Evolutionary conservation across 345 rosid species (phyloP).

Genomic region (Sisymbrium altissimum): DNA sequence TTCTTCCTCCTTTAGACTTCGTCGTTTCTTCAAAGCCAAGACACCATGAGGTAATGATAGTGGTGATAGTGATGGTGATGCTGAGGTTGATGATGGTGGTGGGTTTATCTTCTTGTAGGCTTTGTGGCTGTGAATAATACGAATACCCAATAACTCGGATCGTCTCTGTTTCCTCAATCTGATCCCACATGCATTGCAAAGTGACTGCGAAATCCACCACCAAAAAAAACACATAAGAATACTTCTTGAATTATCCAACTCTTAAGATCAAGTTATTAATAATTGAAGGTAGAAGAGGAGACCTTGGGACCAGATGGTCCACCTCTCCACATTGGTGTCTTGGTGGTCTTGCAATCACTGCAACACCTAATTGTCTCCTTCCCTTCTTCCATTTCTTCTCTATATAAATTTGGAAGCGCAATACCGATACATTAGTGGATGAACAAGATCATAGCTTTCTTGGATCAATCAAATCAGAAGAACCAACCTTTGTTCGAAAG

Average conservation of each 20-base stretch:
- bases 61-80: neutral
- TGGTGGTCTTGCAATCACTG: slow-evolving; percentile 65
- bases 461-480: neutral
- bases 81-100: neutral
- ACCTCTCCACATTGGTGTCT: slow-evolving; percentile 89
- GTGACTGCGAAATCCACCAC: slow-evolving; percentile 43
- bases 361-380: slow-evolving; percentile 47
- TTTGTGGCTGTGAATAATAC: slow-evolving; percentile 28
- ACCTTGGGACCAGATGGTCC: slow-evolving; percentile 95
- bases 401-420: neutral
- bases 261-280: neutral
- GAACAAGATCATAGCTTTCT: neutral
- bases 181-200: slow-evolving; percentile 96
- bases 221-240: neutral
- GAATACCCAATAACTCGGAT: slow-evolving; percentile 27
- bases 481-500: slow-evolving; percentile 3
- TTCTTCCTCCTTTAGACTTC: slow-evolving; percentile 67
- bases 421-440: neutral
- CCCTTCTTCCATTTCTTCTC: slow-evolving; percentile 35
- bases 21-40: slow-evolving; percentile 51
- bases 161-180: slow-evolving; percentile 64
- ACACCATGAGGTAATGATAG: neutral
- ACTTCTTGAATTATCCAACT: neutral
- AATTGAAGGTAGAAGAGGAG: neutral
- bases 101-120: slow-evolving; percentile 22